Base-by-base conservation (phyloP, 164 flowering plant species). In the Saururus chinensis region DNA sequence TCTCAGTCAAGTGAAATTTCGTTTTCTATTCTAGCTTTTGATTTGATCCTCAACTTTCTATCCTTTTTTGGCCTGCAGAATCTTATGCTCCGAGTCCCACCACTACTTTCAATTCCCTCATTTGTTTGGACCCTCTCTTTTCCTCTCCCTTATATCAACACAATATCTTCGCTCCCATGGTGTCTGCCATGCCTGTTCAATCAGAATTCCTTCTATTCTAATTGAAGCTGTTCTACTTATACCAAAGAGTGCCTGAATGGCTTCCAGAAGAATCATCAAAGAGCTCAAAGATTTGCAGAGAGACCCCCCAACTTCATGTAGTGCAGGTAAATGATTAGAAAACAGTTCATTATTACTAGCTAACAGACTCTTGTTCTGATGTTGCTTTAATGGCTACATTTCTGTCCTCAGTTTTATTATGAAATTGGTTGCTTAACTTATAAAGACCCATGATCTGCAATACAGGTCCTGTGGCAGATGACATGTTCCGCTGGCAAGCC, bases 401-500 rank as follows among this genome's bases (percentile, higher is more conserved):
- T n/a, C 1, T 5, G 9, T 19, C 19, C 1, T 53, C 21, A n/a
- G n/a, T 7, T 6, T 56, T 56, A 14, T 56, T 56, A 17, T 25
- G 26, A 22, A 25, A 37, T 56, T 23, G 26, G 26, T 14, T 14
- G 10, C 26, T 56, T 4, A 25, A 53, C 24, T 23, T 57, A 42
- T 42, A 10, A 42, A 10, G 49, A 30, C 37, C 6, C 6, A 30
- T 30, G 37, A 6, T n/a, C 37, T 30, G 37, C 37, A 30, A 30
- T 14, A 42, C 76, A 82, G 90, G 90, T 64, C 90, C 90, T 41
- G 81, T 78, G 35, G 85, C 77, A 17, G 87, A 85, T 51, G 85
- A 85, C 59, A 81, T 83, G 91, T 85, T 85, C 70, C 91, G 78
- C 59, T 85, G 91, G 88, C 88, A 85, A 72, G 88, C 92, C 64